Conservation (phyloP, 345 rosid species). For the Dovyalis caffra region DNA sequence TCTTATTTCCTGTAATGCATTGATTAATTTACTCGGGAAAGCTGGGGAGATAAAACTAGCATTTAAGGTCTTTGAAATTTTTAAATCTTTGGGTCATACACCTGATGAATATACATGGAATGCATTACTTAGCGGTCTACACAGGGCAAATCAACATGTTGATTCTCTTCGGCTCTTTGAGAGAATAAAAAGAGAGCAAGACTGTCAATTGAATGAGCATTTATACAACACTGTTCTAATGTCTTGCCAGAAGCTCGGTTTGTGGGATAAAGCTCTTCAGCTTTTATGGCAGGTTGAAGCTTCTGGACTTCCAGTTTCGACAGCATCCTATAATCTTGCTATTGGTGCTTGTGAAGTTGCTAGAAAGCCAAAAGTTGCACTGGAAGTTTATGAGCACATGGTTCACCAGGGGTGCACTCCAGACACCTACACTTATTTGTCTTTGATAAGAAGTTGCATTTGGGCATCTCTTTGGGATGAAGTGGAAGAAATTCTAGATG, state of each 20-base stretch:
- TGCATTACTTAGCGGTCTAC: conserved; percentile 58
- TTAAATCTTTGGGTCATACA: conserved; percentile 50
- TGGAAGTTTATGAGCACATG: conserved; percentile 78
- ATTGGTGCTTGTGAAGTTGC: conserved; percentile 69
- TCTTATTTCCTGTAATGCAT: conserved; percentile 60
- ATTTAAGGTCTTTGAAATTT: conserved; percentile 48
- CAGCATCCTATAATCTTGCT: conserved; percentile 62
- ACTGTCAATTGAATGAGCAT: conserved; percentile 44
- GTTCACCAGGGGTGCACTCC: conserved; percentile 44
- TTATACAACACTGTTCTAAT: conserved; percentile 56
- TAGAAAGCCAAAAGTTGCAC: conserved; percentile 61
- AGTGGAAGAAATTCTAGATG: conserved; percentile 61
- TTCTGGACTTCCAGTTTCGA: conserved; percentile 46
- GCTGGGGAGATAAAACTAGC: conserved; percentile 58
- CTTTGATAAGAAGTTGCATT: conserved; percentile 64
- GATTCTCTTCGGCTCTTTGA: conserved; percentile 69
- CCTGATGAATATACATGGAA: conserved; percentile 83
- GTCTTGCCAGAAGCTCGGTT: conserved; percentile 76
- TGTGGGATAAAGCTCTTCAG: conserved; percentile 76
- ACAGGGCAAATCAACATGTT: conserved; percentile 51
- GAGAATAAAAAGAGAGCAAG: conserved; percentile 38
- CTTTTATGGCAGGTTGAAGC: conserved; percentile 71
- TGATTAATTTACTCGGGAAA: conserved; percentile 69
- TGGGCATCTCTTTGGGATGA: conserved; percentile 82
- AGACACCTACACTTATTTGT: conserved; percentile 64